These are phyloP conservation scores for Verticillium albo-atrum DNA, from an alignment of 2,329 filamentous ascomycete genomes.

Conservation along the genomic window DNA sequence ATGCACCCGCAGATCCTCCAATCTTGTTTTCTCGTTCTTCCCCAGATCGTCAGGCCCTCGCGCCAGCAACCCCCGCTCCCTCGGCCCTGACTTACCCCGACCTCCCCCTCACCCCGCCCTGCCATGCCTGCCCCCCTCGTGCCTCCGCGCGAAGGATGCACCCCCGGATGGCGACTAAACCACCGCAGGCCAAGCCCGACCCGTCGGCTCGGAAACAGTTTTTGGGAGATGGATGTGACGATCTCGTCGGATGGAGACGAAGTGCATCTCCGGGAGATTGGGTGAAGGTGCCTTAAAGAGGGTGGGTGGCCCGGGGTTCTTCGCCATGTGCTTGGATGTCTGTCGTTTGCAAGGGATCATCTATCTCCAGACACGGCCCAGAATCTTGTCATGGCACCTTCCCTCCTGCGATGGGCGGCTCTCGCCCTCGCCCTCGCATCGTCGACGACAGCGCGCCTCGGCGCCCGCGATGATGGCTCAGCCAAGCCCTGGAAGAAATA, in stretches of 20 bases:
- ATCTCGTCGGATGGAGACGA: background rate
- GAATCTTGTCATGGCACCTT: slow-evolving; percentile 5
- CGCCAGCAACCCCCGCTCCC: background rate
- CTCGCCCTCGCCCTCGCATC: background rate
- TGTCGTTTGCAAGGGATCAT: no score
- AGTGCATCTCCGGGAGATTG: background rate
- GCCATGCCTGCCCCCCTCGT: background rate
- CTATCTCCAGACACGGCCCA: no score
- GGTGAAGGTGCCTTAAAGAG: background rate
- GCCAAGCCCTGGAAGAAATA: slow-evolving; percentile 6
- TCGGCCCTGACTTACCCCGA: background rate
- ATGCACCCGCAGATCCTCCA: background rate
- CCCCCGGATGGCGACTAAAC: background rate
- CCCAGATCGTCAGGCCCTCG: background rate
- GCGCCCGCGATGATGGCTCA: background rate
- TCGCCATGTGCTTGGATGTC: no score
- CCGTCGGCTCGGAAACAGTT: background rate
- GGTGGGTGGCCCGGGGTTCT: no score
- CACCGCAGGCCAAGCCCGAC: background rate
- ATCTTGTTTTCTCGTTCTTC: background rate
- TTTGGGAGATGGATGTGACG: background rate
- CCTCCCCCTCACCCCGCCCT: background rate
- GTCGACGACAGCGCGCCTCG: background rate
- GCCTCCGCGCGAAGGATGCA: background rate
- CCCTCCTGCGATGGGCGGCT: background rate